Conservation (phyloP, 345 rosid genomes). For the Sonneratia alba region DNA sequence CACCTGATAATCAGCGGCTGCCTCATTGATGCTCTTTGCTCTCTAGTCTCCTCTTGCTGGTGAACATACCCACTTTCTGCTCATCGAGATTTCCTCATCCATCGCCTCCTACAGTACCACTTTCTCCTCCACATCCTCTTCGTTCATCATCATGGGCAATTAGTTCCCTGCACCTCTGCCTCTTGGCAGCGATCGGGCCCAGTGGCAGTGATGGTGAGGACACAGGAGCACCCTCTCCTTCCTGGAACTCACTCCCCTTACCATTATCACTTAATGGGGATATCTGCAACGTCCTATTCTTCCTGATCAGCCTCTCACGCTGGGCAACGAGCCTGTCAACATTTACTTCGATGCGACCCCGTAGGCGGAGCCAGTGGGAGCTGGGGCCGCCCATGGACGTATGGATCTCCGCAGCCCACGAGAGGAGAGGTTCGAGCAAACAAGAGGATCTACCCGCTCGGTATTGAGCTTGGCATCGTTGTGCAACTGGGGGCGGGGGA, state of each 20-base stretch:
- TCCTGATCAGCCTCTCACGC: slow-evolving; percentile 23
- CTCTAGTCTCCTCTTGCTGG: slow-evolving; percentile 9
- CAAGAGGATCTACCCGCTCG: slow-evolving; percentile 62
- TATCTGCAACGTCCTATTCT: background rate
- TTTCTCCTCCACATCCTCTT: slow-evolving; percentile 4
- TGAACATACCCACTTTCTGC: too few species aligned
- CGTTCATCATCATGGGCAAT: slow-evolving; percentile 2
- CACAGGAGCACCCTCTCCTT: slow-evolving; percentile 15
- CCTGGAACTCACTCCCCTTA: background rate
- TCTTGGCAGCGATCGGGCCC: slow-evolving; percentile 47
- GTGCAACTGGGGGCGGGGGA: slow-evolving; percentile 79
- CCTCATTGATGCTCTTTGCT: slow-evolving; percentile 5
- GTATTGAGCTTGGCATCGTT: slow-evolving; percentile 31
- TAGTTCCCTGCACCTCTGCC: slow-evolving; percentile 15
- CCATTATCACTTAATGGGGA: background rate
- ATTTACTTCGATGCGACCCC: slow-evolving; percentile 83
- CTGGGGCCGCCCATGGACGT: slow-evolving; percentile 96
- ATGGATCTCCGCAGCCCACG: slow-evolving; percentile 90
- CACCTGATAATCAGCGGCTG: slow-evolving; percentile 6
- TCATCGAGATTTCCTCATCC: too few species aligned
- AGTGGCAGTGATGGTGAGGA: slow-evolving; percentile 43
- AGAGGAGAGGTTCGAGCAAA: slow-evolving; percentile 56
- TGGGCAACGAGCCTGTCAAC: slow-evolving; percentile 40
- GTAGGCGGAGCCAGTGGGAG: slow-evolving; percentile 73
- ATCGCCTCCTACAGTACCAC: slow-evolving; percentile 24